Evolutionary conservation across 2,329 filamentous ascomycete genomes (phyloP).

Genomic region (Colletotrichum magnum): DNA sequence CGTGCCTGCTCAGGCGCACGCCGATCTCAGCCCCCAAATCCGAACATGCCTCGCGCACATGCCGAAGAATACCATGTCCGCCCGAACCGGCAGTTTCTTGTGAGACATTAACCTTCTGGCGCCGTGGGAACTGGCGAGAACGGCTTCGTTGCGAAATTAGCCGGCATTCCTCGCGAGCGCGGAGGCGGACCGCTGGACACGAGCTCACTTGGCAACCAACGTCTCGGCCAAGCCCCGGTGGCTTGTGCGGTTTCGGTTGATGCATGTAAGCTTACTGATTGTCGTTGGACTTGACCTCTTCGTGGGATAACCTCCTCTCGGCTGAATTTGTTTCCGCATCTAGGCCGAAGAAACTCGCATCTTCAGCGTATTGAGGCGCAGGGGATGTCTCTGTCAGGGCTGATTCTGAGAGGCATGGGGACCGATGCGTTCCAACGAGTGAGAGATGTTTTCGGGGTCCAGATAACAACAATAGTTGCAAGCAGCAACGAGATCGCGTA

Average conservation of each 20-base stretch:
- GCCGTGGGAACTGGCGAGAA: not conserved
- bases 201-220: constrained; percentile 2
- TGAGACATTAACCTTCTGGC: not conserved
- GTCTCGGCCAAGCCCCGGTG: not conserved
- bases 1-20: not conserved
- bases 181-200: constrained; percentile 1
- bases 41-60: not conserved
- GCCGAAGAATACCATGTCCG: not conserved
- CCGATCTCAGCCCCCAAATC: not conserved
- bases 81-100: not conserved
- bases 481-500: not conserved
- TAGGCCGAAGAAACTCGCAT: too few species aligned
- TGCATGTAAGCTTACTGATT: not conserved
- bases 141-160: not conserved
- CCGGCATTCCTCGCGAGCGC: not conserved
- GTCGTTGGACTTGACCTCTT: too few species aligned
- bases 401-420: too few species aligned
- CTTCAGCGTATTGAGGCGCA: too few species aligned
- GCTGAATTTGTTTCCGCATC: too few species aligned
- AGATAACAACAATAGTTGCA: not conserved
- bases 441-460: too few species aligned
- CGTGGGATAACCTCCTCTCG: too few species aligned
- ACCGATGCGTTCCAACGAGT: too few species aligned
- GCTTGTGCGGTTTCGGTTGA: not conserved
- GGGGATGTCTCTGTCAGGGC: too few species aligned